Base-by-base conservation (phyloP, 176 grass and related monocot species). In the Cenchrus purpureus region DNA sequence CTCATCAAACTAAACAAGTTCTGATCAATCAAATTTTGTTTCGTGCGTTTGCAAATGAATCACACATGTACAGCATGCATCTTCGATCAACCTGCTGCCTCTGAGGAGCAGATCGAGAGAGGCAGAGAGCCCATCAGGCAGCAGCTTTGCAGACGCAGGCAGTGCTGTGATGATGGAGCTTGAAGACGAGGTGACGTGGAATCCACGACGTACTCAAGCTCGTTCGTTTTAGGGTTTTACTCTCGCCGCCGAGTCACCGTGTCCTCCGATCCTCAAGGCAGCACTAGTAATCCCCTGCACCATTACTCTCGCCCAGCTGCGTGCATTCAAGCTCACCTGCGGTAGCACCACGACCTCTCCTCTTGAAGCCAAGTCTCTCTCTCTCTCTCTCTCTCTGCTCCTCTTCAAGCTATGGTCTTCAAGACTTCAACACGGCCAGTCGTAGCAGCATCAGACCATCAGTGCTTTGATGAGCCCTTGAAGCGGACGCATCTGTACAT, bases 181-280 rank as follows among this genome's bases (percentile, higher is more conserved):
- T 37, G 64, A 66, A 66, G 64, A 66, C 64, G 29, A 66, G 29
- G 64, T 66, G 64, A 66, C 64, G 31, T 66, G 13, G 62, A 32
- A 65, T 34, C 62, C 2, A 62, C 19, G 6, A n/a, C n/a, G 25
- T 8, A 46, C 5, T 46, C 5, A 46, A 46, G 45, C 57, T n/a
- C 19, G 37, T 25, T 64, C 60, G 9, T 32, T 32, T 2, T 32
- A 32, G 31, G 31, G 31, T 32, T 32, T 32, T 32, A 32, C 31
- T 32, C 37, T 40, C 37, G 3, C 37, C 37, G 4, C 3, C 37
- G 37, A 40, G 37, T 40, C 4, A 3, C 37, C 37, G 4, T 40
- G 3, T 61, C 62, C 1, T 14, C 29, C 12, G n/a, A 1, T 40
- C 37, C 59, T 65, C 62, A 28, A 32, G 62, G 62, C 62, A 64